Conservation (phyloP, 2,329 filamentous ascomycete genomes). For the Neopestalotiopsis sp. region DNA sequence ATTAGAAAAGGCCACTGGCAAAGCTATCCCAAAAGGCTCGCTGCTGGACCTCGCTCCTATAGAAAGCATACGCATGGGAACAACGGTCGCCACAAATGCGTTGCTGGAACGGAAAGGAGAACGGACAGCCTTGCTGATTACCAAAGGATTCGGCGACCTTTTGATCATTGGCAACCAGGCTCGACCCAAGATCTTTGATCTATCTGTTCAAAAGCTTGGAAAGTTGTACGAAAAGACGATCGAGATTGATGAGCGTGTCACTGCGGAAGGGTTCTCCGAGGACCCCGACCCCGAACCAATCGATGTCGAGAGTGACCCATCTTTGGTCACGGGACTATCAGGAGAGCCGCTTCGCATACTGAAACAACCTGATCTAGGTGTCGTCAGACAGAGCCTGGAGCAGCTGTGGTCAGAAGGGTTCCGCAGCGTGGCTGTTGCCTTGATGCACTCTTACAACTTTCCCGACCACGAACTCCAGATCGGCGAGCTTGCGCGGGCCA, state of each 20-base stretch:
- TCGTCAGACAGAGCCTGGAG: constrained; percentile 62
- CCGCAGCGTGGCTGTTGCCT: constrained; percentile 56
- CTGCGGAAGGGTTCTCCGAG: constrained; percentile 74
- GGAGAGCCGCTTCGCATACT: constrained; percentile 73
- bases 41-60: constrained; percentile 14
- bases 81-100: constrained; percentile 77
- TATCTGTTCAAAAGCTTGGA: constrained; percentile 70
- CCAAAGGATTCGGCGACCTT: constrained; percentile 71
- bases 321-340: constrained; percentile 65
- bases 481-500: constrained; percentile 62
- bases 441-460: constrained; percentile 78
- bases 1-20: constrained; percentile 64
- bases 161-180: constrained; percentile 77
- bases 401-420: constrained; percentile 66
- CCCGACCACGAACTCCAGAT: constrained; percentile 67
- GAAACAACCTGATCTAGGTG: constrained; percentile 58
- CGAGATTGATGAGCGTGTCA: constrained; percentile 75
- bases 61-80: constrained; percentile 70
- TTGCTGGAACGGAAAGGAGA: constrained; percentile 76
- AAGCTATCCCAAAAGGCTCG: constrained; percentile 51
- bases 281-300: constrained; percentile 58
- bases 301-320: constrained; percentile 42
- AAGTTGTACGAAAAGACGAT: constrained; percentile 71
- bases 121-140: constrained; percentile 71
- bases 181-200: constrained; percentile 73